These are phyloP conservation scores for Toxoplasma gondii DNA, from an alignment of 169 alveolate genomes.

Conservation along the genomic window DNA sequence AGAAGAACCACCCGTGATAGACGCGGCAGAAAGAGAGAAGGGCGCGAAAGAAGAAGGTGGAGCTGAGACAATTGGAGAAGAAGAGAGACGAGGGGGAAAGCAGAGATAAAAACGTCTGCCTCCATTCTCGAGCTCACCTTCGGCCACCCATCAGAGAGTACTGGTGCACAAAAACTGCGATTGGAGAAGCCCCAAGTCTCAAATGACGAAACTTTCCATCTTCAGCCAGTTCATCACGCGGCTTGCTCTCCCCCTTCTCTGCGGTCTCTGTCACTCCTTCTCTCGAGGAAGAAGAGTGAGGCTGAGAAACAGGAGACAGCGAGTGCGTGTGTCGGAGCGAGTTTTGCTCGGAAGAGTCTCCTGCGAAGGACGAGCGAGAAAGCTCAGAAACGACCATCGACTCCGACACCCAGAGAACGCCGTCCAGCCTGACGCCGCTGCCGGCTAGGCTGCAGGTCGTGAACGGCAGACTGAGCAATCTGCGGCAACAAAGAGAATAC, in stretches of 20 bases:
- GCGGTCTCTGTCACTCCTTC: too few species aligned
- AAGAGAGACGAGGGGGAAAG: neutral
- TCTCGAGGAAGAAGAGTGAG: too few species aligned
- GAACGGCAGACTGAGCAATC: neutral
- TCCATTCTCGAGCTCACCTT: conserved; percentile 12
- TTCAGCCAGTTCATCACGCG: too few species aligned
- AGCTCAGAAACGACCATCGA: neutral
- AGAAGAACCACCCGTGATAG: too few species aligned
- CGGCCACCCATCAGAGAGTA: conserved; percentile 51
- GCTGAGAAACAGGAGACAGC: too few species aligned
- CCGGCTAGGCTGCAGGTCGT: neutral
- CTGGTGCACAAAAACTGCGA: conserved; percentile 59
- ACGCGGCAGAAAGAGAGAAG: too few species aligned
- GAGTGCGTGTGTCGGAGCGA: too few species aligned
- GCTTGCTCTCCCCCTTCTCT: too few species aligned
- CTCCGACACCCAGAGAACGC: neutral
- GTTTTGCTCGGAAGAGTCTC: too few species aligned
- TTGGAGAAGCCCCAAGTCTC: conserved; percentile 33
- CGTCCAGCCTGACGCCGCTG: neutral
- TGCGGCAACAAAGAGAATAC: neutral
- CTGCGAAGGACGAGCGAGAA: neutral
- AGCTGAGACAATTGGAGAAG: neutral
- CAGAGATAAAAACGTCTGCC: neutral
- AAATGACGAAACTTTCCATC: neutral
- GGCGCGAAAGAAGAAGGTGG: neutral